Evolutionary conservation across 495 filamentous ascomycete genomes (phyloP).

Genomic region (Neurospora sp.): DNA sequence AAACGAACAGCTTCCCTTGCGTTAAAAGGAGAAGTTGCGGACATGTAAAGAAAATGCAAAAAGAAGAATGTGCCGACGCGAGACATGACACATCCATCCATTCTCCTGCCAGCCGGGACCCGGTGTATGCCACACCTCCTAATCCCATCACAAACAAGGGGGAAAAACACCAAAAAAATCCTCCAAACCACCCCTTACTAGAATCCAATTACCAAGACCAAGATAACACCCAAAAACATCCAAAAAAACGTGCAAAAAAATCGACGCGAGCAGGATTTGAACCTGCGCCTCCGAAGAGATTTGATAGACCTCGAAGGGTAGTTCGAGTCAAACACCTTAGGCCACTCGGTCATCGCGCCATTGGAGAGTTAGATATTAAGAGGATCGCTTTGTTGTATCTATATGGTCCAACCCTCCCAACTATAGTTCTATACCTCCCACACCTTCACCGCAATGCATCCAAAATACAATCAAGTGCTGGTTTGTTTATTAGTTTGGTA

Average conservation of each 20-base stretch:
- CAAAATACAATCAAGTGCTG: no score
- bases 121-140: no score
- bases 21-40: neutral
- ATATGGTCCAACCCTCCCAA: neutral
- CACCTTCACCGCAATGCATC: neutral
- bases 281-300: neutral
- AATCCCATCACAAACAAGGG: no score
- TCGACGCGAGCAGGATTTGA: neutral
- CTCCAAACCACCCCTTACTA: no score
- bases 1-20: neutral
- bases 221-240: no score
- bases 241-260: no score
- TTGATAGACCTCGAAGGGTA: neutral
- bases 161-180: no score
- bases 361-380: neutral
- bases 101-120: no score
- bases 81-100: no score
- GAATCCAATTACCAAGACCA: no score
- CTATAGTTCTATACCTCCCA: neutral
- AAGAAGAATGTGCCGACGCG: neutral
- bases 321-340: neutral
- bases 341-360: neutral
- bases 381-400: accelerated
- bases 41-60: neutral
- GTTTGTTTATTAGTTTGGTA: no score